A percentile compares a stretch with the other conserved stretches of the same genome.
Evolutionary conservation across 2,329 filamentous ascomycete species (phyloP).

Genomic region (Ascochyta lentis): DNA sequence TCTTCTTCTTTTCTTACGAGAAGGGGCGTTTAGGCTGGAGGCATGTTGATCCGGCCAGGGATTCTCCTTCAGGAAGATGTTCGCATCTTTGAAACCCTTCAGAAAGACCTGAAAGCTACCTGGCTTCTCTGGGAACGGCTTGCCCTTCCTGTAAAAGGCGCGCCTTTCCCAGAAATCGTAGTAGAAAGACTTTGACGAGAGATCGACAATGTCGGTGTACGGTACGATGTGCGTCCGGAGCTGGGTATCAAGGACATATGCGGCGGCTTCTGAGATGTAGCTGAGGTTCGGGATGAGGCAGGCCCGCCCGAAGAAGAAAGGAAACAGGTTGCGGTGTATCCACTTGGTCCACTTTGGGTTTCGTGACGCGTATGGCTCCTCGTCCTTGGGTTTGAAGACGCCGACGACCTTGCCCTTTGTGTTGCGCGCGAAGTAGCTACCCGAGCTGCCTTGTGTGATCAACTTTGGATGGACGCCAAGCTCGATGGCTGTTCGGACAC

Average conservation of each 20-base stretch:
- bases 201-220: conserved; percentile 91
- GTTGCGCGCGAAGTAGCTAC: conserved; percentile 96
- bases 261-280: conserved; percentile 96
- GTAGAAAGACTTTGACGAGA: conserved; percentile 96
- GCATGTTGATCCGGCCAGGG: conserved; percentile 94
- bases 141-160: conserved; percentile 86
- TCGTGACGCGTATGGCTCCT: conserved; percentile 94
- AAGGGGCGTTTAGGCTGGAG: conserved; percentile 69
- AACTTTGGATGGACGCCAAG: conserved; percentile 91
- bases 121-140: conserved; percentile 83
- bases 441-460: conserved; percentile 96
- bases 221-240: conserved; percentile 91
- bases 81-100: conserved; percentile 96
- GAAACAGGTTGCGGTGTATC: conserved; percentile 97
- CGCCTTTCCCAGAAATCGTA: conserved; percentile 97
- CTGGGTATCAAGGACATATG: conserved; percentile 91
- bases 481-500: conserved; percentile 87
- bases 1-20: conserved; percentile 67
- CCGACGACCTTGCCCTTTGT: conserved; percentile 91
- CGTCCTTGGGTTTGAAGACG: conserved; percentile 98
- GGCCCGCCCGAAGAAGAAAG: conserved; percentile 93
- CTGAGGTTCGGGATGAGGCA: conserved; percentile 97
- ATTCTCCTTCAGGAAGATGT: conserved; percentile 90
- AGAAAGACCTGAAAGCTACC: conserved; percentile 98
- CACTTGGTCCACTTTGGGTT: conserved; percentile 99